Base-by-base conservation (phyloP, 495 filamentous ascomycete species). In the Ascodesmis nigricans region DNA sequence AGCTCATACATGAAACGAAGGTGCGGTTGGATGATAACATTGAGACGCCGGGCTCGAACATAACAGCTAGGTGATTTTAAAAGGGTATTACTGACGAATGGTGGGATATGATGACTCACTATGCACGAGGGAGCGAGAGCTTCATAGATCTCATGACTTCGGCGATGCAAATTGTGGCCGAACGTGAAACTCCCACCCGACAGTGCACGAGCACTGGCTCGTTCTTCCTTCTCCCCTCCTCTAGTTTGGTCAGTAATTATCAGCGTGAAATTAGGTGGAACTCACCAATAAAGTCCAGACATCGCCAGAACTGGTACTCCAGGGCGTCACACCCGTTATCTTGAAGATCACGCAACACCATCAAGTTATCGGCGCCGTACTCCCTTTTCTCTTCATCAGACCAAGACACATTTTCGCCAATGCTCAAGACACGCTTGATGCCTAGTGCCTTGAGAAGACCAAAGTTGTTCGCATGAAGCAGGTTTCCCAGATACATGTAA, bases 401-500 rank as follows among this genome's bases (percentile, higher is more conserved):
- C 87, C 87, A 97, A 38, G 66, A 66, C 4, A 87, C 68, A 21
- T 70, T 67, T 58, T 97, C 87, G 5, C 87, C 87, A n/a, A 97
- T 81, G 47, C 81, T 91, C 26, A 97, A 59, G 34, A 97, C 74
- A 49, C 82, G 75, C 31, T 61, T 64, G 43, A 97, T 91, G 1
- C 84, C 84, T 49, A 97, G 55, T 29, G 69, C 65, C 47, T 61
- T 60, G 6, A 97, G 56, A 29, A 97, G 54, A 19, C 76, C 75
- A 0, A 80, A 80, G 45, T 93, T 95, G 46, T 92, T 93, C 1
- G 84, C 84, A 42, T 95, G 84, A 1, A 67, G 66, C 2, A 95
- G 62, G 50, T 93, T 95, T 1, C 84, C 84, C 11, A 95, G 63
- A 49, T 95, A 95, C 71, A 95, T 80, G 49, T 93, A 91, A n/a